phyloP scores from a whole-genome alignment of 768 basidiomycete species.

The Tremella mesenterica region DNA sequence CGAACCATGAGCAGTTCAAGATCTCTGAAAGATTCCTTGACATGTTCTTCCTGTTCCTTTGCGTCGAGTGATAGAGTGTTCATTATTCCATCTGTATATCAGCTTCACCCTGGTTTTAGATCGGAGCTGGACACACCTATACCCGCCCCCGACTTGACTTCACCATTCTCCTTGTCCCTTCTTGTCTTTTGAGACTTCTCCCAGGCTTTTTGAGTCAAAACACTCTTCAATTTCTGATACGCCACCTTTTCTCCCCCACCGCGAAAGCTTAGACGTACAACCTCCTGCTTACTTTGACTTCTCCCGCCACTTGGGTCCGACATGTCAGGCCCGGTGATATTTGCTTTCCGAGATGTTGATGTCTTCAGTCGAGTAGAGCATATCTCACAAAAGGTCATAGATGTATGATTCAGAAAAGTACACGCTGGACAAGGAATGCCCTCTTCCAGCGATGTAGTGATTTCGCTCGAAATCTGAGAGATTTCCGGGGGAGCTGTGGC shows the following conservation, averaged over 20 bases:
- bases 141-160: constrained; percentile 9
- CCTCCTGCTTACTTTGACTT: constrained; percentile 7
- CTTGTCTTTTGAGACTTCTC: constrained; percentile 43
- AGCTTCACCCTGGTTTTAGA: background rate
- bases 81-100: constrained; percentile 66
- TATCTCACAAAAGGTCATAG: constrained; percentile 69
- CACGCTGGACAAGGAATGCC: constrained; percentile 70
- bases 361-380: constrained; percentile 59
- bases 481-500: constrained; percentile 6
- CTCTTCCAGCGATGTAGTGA: constrained; percentile 20
- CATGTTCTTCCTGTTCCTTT: constrained; percentile 55
- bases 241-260: constrained; percentile 63
- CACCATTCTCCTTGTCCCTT: background rate
- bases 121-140: constrained; percentile 49
- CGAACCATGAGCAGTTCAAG: constrained; percentile 83
- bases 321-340: background rate
- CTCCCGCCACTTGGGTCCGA: too few species aligned
- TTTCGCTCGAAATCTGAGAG: background rate
- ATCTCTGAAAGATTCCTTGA: constrained; percentile 72
- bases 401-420: constrained; percentile 83
- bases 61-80: constrained; percentile 62
- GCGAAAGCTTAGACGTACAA: constrained; percentile 80
- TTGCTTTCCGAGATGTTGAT: constrained; percentile 10
- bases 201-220: constrained; percentile 67
- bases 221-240: constrained; percentile 66